phyloP scores from a whole-genome alignment of 2,329 filamentous ascomycete species.

The Fusarium torreyae region DNA sequence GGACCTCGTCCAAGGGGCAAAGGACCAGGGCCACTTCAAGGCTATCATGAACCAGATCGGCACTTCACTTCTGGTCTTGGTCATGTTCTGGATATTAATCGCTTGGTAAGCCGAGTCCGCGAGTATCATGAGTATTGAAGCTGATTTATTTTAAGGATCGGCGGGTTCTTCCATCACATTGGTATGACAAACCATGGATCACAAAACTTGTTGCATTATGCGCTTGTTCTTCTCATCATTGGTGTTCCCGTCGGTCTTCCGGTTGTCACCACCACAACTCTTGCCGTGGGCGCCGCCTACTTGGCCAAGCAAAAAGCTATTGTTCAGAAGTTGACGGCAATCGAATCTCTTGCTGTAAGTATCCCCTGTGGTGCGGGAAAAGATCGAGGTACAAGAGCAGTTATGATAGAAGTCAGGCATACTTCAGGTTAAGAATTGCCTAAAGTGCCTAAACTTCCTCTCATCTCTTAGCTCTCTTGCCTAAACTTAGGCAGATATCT shows the following conservation, averaged over 20 bases:
- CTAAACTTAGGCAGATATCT: no score
- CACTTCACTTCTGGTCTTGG: constrained; percentile 26
- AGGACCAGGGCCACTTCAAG: constrained; percentile 39
- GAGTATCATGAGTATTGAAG: no score
- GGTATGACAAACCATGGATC: constrained; percentile 19
- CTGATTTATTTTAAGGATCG: constrained; percentile 6
- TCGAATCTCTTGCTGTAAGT: constrained; percentile 27
- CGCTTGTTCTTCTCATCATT: constrained; percentile 35
- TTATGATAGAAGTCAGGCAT: no score
- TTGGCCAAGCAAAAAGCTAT: constrained; percentile 34
- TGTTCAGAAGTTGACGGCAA: constrained; percentile 22
- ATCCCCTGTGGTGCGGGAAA: no score
- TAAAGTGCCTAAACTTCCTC: no score
- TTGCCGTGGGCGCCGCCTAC: constrained; percentile 33
- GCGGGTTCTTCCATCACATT: constrained; percentile 38
- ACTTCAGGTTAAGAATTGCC: no score
- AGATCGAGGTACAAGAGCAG: no score
- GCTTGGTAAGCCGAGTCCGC: constrained; percentile 6
- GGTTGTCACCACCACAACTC: constrained; percentile 35
- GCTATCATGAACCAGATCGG: constrained; percentile 39
- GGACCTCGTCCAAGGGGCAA: constrained; percentile 34
- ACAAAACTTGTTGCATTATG: constrained; percentile 35
- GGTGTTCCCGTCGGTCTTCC: constrained; percentile 35
- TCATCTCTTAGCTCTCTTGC: no score
- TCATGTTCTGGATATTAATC: constrained; percentile 34